Base-by-base conservation (phyloP, 1,284 basidiomycete genomes). In the Puccinia hordei region DNA sequence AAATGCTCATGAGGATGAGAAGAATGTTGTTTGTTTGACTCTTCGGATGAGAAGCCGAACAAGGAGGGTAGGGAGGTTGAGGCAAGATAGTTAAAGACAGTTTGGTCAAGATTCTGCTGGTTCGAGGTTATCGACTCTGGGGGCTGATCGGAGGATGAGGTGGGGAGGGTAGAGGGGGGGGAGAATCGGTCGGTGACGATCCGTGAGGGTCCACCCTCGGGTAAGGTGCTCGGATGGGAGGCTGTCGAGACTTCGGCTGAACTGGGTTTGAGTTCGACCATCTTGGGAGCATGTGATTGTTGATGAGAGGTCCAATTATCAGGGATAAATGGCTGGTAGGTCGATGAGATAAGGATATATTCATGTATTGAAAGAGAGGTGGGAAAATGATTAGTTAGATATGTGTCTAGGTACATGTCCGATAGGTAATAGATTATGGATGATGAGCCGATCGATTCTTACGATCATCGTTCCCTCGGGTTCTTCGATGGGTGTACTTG, bases 201-300 rank as follows among this genome's bases (percentile, higher is more conserved):
- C 19, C 24, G 49, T 6, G 44, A 55, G 24, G 77, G 77, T 22
- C 77, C 77, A 8, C 77, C 77, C n/a, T 79, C 53, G 44, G 77
- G 77, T 22, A 79, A 51, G 19, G 77, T 79, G 30, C 68, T 71
- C 12, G 77, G 77, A 61, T 79, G 77, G 27, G 66, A 79, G 4
- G 68, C 68, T 10, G 77, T 79, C 22, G 77, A 79, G 38, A 79
- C 51, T 27, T 46, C 75, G 24, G 51, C 63, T 27, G 75, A 55
- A 38, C 63, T 77, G 24, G 63, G 38, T 53, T 77, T 55, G 10
- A 77, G 33, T 13, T 77, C 30, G 27, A 57, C 53, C 35, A 77
- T 35, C 22, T 57, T 12, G 27, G 75, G 65, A 8, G 75, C 75
- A 59, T 77, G 65, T 27, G 75, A 69, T 41, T 77, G 61, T 22